A percentile compares a stretch with the other conserved stretches of the same genome.
Evolutionary conservation across 2,329 filamentous ascomycete genomes (phyloP).

Genomic region (Aureobasidium vineae): DNA sequence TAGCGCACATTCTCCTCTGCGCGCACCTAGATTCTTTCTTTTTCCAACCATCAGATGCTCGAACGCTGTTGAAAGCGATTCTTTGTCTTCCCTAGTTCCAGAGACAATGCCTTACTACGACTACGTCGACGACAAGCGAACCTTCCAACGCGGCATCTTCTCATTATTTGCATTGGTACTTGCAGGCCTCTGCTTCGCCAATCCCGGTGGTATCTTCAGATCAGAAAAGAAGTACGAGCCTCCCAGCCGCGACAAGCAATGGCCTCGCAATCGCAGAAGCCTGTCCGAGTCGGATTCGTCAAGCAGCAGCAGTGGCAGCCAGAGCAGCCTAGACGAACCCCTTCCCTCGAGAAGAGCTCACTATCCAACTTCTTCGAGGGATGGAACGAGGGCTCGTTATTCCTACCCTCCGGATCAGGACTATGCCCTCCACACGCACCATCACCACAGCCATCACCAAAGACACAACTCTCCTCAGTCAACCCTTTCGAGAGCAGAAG

Average conservation of each 20-base stretch:
- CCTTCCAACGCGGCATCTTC: constrained; percentile 38
- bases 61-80: background rate
- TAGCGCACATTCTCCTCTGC: background rate
- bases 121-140: constrained; percentile 36
- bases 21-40: constrained; percentile 10
- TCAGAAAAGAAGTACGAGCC: constrained; percentile 34
- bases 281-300: constrained; percentile 22
- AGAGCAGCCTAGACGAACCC: constrained; percentile 34
- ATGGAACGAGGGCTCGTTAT: constrained; percentile 24
- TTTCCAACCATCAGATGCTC: background rate
- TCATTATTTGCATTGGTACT: constrained; percentile 34
- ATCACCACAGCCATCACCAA: constrained; percentile 27
- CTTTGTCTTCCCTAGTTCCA: background rate
- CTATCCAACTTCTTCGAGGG: constrained; percentile 15
- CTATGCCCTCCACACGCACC: constrained; percentile 9
- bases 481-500: constrained; percentile 11
- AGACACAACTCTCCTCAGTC: constrained; percentile 9
- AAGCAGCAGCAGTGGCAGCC: constrained; percentile 29
- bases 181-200: constrained; percentile 40
- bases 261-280: constrained; percentile 30
- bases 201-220: constrained; percentile 40
- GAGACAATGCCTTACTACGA: constrained; percentile 32
- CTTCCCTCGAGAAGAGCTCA: constrained; percentile 32
- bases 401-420: constrained; percentile 12
- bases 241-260: constrained; percentile 30